Conservation (phyloP, 2,329 filamentous ascomycete genomes). For the Fusarium solani-melongenae region DNA sequence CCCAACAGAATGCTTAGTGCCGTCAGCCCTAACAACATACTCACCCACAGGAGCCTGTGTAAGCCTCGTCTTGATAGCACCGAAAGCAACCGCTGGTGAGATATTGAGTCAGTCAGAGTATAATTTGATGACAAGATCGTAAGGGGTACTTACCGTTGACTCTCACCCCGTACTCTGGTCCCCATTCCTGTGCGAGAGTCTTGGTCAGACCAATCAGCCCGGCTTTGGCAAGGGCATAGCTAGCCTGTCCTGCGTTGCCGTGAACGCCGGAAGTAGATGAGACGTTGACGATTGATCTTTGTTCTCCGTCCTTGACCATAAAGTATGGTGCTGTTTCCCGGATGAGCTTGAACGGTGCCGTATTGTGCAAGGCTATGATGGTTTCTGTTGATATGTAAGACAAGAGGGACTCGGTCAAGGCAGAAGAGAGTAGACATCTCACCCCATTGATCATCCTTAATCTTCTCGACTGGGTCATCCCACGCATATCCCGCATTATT, state of each 20-base stretch:
- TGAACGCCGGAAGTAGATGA: constrained; percentile 79
- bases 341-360: constrained; percentile 6
- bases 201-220: constrained; percentile 81
- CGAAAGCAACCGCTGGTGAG: constrained; percentile 1
- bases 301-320: not conserved
- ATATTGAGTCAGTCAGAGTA: not conserved
- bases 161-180: constrained; percentile 21
- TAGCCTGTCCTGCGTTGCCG: constrained; percentile 84
- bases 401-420: too few species aligned
- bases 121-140: too few species aligned
- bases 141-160: constrained; percentile 5
- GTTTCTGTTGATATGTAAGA: not conserved
- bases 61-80: constrained; percentile 22
- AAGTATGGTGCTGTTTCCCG: constrained; percentile 6
- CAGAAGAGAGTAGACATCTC: too few species aligned
- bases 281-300: constrained; percentile 75
- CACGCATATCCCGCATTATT: constrained; percentile 25
- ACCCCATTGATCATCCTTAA: not conserved
- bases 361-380: constrained; percentile 7
- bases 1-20: constrained; percentile 17
- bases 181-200: constrained; percentile 88
- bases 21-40: constrained; percentile 16
- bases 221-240: constrained; percentile 83
- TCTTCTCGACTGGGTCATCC: constrained; percentile 5
- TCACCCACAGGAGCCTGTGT: constrained; percentile 18